phyloP scores from a whole-genome alignment of 768 basidiomycete genomes.

The Tylopilus plumbeoviolaceoides region DNA sequence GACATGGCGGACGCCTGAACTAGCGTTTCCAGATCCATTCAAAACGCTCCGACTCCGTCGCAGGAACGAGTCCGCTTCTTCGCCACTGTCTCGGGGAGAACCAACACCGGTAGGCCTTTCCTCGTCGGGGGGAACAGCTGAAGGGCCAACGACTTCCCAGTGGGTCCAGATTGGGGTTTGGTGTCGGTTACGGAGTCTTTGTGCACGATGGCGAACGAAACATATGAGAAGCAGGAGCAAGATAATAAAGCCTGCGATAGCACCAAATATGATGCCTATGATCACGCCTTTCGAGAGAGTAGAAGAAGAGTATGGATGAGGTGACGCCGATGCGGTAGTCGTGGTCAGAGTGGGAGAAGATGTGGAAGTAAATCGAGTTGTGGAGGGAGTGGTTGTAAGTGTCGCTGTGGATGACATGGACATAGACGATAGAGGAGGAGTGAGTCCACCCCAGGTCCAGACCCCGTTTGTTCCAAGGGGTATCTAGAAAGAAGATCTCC shows the following conservation, averaged over 20 bases:
- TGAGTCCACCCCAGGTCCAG: slow-evolving; percentile 74
- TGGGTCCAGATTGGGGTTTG: slow-evolving; percentile 38
- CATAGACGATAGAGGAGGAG: slow-evolving; percentile 50
- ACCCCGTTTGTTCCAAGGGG: slow-evolving; percentile 58
- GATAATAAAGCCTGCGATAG: slow-evolving; percentile 55
- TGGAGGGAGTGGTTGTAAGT: slow-evolving; percentile 13
- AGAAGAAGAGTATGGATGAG: slow-evolving; percentile 27
- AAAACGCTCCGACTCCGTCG: slow-evolving; percentile 31
- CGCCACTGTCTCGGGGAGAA: slow-evolving; percentile 64
- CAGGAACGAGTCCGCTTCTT: slow-evolving; percentile 65
- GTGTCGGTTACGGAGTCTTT: slow-evolving; percentile 15
- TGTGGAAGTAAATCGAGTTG: slow-evolving; percentile 29
- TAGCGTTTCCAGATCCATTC: slow-evolving; percentile 11
- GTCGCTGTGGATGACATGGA: slow-evolving; percentile 23
- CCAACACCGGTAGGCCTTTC: slow-evolving; percentile 55
- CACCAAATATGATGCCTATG: slow-evolving; percentile 39
- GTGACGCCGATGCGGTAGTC: slow-evolving; percentile 25
- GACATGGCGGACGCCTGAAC: slow-evolving; percentile 17
- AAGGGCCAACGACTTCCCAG: slow-evolving; percentile 41
- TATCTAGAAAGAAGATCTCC: slow-evolving; percentile 44
- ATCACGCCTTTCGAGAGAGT: slow-evolving; percentile 28
- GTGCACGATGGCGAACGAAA: slow-evolving; percentile 29
- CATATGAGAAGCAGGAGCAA: slow-evolving; percentile 45
- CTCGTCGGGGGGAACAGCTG: slow-evolving; percentile 17
- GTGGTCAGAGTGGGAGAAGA: slow-evolving; percentile 25